Percentiles rank a stretch among this genome's conserved stretches.
Conservation (phyloP, 305 asterid species). For the Coffea humblotiana region DNA sequence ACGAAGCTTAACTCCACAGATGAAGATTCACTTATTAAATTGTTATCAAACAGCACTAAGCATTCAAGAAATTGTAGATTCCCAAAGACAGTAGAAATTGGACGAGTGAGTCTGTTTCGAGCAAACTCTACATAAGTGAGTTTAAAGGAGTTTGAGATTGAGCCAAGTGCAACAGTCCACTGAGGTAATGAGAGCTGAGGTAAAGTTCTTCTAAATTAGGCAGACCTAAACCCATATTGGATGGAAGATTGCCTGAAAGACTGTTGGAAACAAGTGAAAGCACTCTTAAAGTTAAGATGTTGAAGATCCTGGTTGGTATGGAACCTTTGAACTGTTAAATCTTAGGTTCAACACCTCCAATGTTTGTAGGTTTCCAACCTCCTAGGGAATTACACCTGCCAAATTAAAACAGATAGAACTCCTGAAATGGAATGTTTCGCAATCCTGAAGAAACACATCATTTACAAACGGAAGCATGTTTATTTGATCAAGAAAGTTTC, state of each 20-base stretch:
- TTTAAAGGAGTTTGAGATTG: constrained; percentile 10
- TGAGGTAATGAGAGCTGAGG: constrained; percentile 11
- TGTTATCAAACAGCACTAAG: background rate
- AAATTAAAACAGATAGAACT: background rate
- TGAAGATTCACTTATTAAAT: background rate
- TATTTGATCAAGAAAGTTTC: background rate
- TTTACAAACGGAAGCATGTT: background rate
- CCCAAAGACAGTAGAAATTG: background rate
- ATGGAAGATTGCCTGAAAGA: constrained; percentile 21
- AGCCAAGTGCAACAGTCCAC: constrained; percentile 5
- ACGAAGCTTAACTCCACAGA: constrained; percentile 18
- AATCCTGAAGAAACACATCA: background rate
- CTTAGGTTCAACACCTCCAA: background rate
- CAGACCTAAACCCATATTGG: constrained; percentile 11
- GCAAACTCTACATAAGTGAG: constrained; percentile 1
- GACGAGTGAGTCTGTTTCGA: background rate
- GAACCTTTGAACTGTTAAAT: background rate
- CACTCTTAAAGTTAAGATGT: constrained; percentile 15
- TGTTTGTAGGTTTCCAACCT: background rate
- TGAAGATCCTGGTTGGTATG: constrained; percentile 3
- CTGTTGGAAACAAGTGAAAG: background rate
- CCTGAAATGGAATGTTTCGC: background rate
- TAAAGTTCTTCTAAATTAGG: constrained; percentile 13
- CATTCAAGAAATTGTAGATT: background rate
- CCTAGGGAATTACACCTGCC: constrained; percentile 4